A percentile compares a stretch with the other conserved stretches of the same genome.
phyloP scores from a whole-genome alignment of 805 yeast genomes.

The Blastobotrys attinorum region DNA sequence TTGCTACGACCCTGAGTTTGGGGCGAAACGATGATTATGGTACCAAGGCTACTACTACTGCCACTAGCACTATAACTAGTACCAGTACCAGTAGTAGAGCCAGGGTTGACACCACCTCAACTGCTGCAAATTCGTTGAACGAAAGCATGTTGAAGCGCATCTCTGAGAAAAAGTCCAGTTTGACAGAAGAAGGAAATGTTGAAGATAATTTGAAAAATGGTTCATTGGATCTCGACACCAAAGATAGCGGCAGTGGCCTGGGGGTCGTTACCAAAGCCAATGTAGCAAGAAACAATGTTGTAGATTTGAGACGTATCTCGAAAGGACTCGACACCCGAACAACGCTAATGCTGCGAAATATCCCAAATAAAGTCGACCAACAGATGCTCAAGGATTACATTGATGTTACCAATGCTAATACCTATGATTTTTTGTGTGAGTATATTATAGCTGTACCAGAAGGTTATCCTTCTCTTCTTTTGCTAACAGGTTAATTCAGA shows the following conservation, averaged over 20 bases:
- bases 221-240: slow-evolving; percentile 4
- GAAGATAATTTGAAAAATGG: slow-evolving; percentile 8
- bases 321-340: slow-evolving; percentile 38
- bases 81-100: neutral
- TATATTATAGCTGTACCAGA: neutral
- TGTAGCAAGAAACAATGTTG: slow-evolving; percentile 30
- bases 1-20: neutral
- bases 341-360: slow-evolving; percentile 46
- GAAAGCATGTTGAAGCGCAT: neutral
- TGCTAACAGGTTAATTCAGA: too few species aligned
- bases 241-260: neutral
- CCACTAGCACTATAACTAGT: neutral
- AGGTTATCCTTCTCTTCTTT: too few species aligned
- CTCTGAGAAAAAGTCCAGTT: neutral
- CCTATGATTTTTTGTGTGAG: slow-evolving; percentile 36
- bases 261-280: slow-evolving; percentile 23
- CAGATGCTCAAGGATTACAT: slow-evolving; percentile 38
- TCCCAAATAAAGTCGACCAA: slow-evolving; percentile 45
- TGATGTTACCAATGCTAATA: slow-evolving; percentile 36
- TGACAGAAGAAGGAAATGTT: slow-evolving; percentile 1
- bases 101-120: neutral
- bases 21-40: neutral
- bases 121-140: neutral
- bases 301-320: slow-evolving; percentile 35
- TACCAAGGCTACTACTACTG: neutral